Conservation (phyloP, 352 stramenopile species). For the Globisporangium nodosum region DNA sequence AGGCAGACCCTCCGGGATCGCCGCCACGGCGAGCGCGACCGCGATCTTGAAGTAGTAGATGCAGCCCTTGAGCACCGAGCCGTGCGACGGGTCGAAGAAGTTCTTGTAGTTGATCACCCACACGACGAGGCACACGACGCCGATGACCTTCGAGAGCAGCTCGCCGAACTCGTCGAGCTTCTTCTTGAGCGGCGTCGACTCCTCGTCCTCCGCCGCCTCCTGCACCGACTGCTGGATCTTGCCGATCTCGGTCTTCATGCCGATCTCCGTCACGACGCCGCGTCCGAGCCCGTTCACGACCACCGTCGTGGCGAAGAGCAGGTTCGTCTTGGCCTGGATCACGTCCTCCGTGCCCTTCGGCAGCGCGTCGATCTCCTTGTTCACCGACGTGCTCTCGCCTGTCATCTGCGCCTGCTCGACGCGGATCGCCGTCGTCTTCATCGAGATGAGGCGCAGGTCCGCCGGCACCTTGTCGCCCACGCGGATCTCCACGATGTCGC, state of each 20-base stretch:
- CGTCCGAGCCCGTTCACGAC: constrained; percentile 94
- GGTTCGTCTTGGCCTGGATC: constrained; percentile 93
- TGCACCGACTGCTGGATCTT: constrained; percentile 95
- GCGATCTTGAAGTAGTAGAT: constrained; percentile 99
- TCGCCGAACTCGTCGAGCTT: constrained; percentile 99
- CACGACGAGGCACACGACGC: constrained; percentile 95
- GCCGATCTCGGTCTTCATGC: constrained; percentile 98
- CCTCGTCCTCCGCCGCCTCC: constrained; percentile 89
- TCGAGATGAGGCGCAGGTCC: constrained; percentile 92
- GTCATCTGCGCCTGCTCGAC: constrained; percentile 97
- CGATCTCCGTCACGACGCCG: constrained; percentile 94
- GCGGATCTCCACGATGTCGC: constrained; percentile 95
- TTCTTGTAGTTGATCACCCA: constrained; percentile 98
- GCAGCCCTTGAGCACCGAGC: constrained; percentile 91
- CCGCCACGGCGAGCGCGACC: constrained; percentile 97
- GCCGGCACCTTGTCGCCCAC: constrained; percentile 98
- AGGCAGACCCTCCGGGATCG: constrained; percentile 98
- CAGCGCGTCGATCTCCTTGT: constrained; percentile 87
- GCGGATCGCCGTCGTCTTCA: constrained; percentile 93
- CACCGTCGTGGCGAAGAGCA: constrained; percentile 97
- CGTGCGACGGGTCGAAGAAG: constrained; percentile 90
- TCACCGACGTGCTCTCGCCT: constrained; percentile 92
- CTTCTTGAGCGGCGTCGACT: constrained; percentile 95
- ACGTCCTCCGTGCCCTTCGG: constrained; percentile 61
- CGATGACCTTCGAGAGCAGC: constrained; percentile 95